Evolutionary conservation across 2,329 filamentous ascomycete species (phyloP).

Genomic region (Diaporthe nobilis): DNA sequence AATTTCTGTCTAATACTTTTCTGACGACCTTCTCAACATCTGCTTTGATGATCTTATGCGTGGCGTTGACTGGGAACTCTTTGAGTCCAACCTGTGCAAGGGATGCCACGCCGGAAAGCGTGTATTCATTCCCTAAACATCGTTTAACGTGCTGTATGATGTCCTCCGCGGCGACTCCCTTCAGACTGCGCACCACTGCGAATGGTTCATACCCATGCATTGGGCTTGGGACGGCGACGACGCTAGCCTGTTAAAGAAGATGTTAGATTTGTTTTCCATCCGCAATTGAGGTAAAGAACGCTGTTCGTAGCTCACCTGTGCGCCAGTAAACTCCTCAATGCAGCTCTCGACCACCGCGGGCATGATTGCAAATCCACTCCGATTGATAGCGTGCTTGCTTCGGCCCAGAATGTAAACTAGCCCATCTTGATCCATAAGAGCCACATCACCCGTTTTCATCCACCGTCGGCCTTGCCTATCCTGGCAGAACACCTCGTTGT

Average conservation of each 20-base stretch:
- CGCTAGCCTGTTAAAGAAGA: not conserved
- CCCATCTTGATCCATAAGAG: not conserved
- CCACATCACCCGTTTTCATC: slow-evolving; percentile 1
- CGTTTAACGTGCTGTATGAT: not conserved
- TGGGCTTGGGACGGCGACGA: not conserved
- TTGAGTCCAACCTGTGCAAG: not conserved
- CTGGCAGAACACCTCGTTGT: not conserved
- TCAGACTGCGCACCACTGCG: not conserved
- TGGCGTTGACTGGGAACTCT: not conserved
- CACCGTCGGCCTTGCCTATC: not conserved
- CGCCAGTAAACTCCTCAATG: not conserved
- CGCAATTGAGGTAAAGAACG: no score
- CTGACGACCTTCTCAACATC: not conserved
- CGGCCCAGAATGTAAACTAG: not conserved
- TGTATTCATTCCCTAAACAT: not conserved
- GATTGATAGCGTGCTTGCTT: slow-evolving; percentile 1
- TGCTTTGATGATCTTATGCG: not conserved
- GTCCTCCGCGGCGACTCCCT: not conserved
- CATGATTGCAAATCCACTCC: not conserved
- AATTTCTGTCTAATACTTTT: not conserved
- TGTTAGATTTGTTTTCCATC: not conserved
- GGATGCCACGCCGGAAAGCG: not conserved
- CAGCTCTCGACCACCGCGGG: not conserved
- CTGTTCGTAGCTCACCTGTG: not conserved
- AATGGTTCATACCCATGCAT: not conserved